Evolutionary conservation across 1,139 yeast genomes (phyloP), one percentile per base, ranked within the genome.

Genomic region (Meyerozyma athensensis): DNA sequence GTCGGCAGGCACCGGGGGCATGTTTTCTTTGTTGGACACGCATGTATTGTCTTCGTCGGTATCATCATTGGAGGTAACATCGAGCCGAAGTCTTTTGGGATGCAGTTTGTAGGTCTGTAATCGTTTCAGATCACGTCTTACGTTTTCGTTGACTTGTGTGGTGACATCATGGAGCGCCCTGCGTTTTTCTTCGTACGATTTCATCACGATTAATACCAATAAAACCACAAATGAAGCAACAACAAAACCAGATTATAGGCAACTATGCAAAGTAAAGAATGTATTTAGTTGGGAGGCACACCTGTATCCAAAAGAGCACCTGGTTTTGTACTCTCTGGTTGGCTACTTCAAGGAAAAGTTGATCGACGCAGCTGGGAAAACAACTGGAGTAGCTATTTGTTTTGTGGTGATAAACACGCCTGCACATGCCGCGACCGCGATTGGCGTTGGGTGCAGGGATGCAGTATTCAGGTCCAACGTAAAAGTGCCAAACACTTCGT

Each of bases 321-420:
- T 14, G 13, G 17, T n/a, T 22, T 22, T 22, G 26, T 13, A 22
- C 26, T n/a, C 13, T 22, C 26, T 13, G 12, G 26, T 2, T n/a
- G 19, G n/a, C 3, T 4, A 17, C 8, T 5, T 6, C 10, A 9
- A 26, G 18, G 10, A 26, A 26, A 26, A 26, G 19, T 26, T 26
- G 19, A 5, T 10, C 18, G 30, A 5, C n/a, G n/a, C 10, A 6
- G 18, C 8, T n/a, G n/a, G 19, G 13, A 28, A 28, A 18, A 12
- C 16, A 19, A 18, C 8, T 8, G 4, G 10, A 13, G 18, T 26
- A 17, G 32, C 20, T 28, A 28, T 28, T 28, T 28, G 32, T 28
- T 28, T 28, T 28, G 32, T 28, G 32, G 20, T 26, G 20, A 20
- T 28, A 28, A 28, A 28, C 32, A 28, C 32, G 32, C 32, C 32